Base-by-base conservation (phyloP, 257 asterid species). In the Forsythia viridissima region DNA sequence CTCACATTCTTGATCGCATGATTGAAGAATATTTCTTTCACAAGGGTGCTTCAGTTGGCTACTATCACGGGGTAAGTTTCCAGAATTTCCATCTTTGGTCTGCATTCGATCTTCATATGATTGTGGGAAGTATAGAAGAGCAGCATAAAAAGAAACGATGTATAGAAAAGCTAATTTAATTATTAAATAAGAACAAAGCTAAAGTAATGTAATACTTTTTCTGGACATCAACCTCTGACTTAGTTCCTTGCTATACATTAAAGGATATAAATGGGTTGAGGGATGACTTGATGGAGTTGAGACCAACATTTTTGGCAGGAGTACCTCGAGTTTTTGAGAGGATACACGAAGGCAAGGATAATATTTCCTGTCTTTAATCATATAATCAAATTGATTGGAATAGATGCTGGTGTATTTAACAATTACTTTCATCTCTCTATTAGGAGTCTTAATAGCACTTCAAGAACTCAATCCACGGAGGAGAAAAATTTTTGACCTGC, bases 1-100 rank as follows among this genome's bases (percentile, higher is more conserved):
- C 99, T 77, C 99, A 95, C 89, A 89, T 95, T 84, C 99, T 95
- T 83, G 99, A 95, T 80, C 97, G 97, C 83, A 89, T 93, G 97
- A 95, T 95, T 46, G 99, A 95, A 86, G 99, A 95, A 82, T 93
- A 89, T 84, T 95, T 95, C 91, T 93, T 95, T 84, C 94, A 87
- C 84, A 95, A 91, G 84, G 99, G 98, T 81, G 99, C 99, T 84
- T 89, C 97, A 42, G 97, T 95, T 79, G 99, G 99, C 85, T 95
- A 92, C 86, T 95, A 85, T 81, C 99, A 95, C 8, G 99, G 99
- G 86, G 99, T 95, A 73, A 83, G 87, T 80, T 81, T 51, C 80
- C 13, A 38, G 36, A 74, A 57, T 39, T 12, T 73, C 66, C 34
- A 34, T 5, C 40, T 40, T 16, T 12, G 70, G 38, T 63, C 30